These are phyloP conservation scores for Yamadazyma kitorensis DNA, from an alignment of 805 yeast genomes.

Conservation along the genomic window DNA sequence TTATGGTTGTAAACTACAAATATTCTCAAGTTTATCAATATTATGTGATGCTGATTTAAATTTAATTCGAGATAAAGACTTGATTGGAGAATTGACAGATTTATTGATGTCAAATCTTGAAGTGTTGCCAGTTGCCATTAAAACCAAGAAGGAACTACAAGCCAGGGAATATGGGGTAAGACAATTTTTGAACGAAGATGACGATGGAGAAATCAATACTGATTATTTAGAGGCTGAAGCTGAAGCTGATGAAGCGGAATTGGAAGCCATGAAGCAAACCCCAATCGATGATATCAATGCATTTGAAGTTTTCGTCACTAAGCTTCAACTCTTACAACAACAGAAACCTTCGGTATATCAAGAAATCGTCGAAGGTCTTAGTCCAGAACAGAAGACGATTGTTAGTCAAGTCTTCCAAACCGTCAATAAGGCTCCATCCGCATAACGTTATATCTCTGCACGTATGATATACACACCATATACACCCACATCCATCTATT, in stretches of 20 bases:
- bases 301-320: conserved; percentile 60
- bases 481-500: too few relatives aligned
- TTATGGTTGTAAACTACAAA: conserved; percentile 54
- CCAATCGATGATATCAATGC: conserved; percentile 77
- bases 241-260: conserved; percentile 68
- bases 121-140: conserved; percentile 48
- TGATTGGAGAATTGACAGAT: conserved; percentile 36
- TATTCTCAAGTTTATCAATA: conserved; percentile 43
- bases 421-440: conserved; percentile 2
- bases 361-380: conserved; percentile 40
- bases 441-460: background rate
- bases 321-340: conserved; percentile 48
- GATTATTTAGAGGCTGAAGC: conserved; percentile 28
- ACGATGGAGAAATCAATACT: conserved; percentile 31
- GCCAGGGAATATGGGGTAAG: conserved; percentile 37
- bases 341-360: conserved; percentile 49
- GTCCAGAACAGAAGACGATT: conserved; percentile 30
- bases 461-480: too few relatives aligned
- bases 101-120: conserved; percentile 41
- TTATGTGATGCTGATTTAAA: conserved; percentile 28
- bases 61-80: conserved; percentile 28
- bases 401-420: conserved; percentile 13
- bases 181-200: conserved; percentile 22
- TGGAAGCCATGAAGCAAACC: conserved; percentile 79
- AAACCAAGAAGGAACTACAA: conserved; percentile 43